These are phyloP conservation scores for Parastagonospora avenae DNA, from an alignment of 2,329 filamentous ascomycete species.

Conservation along the genomic window DNA sequence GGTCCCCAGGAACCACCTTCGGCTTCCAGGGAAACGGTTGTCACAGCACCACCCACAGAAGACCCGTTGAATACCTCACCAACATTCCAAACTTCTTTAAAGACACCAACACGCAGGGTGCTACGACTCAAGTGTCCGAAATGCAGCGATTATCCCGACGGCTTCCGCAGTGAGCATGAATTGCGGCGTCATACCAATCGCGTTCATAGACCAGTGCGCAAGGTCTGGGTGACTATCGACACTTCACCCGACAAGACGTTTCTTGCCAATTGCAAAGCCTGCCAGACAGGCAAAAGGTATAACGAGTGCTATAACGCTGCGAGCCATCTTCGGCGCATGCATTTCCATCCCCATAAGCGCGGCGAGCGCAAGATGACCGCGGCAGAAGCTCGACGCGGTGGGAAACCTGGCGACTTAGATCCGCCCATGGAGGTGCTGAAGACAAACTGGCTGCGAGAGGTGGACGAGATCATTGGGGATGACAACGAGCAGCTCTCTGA, in stretches of 20 bases:
- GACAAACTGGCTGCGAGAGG: conserved; percentile 62
- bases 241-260: conserved; percentile 66
- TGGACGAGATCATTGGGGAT: conserved; percentile 52
- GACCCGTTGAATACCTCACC: conserved; percentile 39
- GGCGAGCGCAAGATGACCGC: conserved; percentile 59
- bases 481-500: conserved; percentile 28
- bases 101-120: conserved; percentile 39
- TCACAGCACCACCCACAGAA: conserved; percentile 32
- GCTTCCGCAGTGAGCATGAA: conserved; percentile 87
- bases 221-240: conserved; percentile 69
- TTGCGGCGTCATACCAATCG: conserved; percentile 59
- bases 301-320: conserved; percentile 94
- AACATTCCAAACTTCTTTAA: conserved; percentile 34
- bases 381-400: conserved; percentile 63
- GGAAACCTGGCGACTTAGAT: conserved; percentile 60
- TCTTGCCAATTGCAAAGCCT: conserved; percentile 82
- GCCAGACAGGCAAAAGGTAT: conserved; percentile 76
- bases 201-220: conserved; percentile 67
- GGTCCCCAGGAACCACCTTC: conserved; percentile 31
- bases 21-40: conserved; percentile 34
- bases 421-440: conserved; percentile 67
- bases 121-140: conserved; percentile 59
- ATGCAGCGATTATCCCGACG: conserved; percentile 75
- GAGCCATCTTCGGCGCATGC: conserved; percentile 83
- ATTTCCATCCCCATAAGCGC: conserved; percentile 76